Conservation (phyloP, 805 yeast species). For the Pichia kluyveri region DNA sequence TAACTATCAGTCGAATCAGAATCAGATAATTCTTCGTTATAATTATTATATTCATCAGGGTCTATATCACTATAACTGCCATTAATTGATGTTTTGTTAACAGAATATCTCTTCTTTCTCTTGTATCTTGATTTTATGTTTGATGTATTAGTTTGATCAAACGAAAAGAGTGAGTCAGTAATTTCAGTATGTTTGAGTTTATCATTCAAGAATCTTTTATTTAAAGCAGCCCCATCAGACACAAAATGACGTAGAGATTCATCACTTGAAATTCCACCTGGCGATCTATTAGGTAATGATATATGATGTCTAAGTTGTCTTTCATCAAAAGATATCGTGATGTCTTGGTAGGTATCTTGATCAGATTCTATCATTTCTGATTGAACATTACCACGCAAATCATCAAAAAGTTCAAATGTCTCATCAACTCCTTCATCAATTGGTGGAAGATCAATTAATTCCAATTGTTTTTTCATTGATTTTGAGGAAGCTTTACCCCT, state of each 20-base stretch:
- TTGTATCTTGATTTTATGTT: no score
- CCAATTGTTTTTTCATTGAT: constrained; percentile 1
- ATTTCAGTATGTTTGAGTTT: neutral
- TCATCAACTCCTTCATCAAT: constrained; percentile 7
- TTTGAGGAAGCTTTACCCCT: neutral
- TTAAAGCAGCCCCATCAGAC: neutral
- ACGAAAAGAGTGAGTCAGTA: neutral
- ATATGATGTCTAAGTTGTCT: neutral
- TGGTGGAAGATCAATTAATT: constrained; percentile 6
- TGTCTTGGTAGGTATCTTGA: neutral
- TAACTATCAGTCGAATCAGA: constrained; percentile 16
- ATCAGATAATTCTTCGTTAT: neutral
- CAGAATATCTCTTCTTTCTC: no score
- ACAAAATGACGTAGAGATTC: neutral
- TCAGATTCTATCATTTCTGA: constrained; percentile 13
- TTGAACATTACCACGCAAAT: neutral
- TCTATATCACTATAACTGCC: constrained; percentile 1
- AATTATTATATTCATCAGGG: neutral
- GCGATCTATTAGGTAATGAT: neutral
- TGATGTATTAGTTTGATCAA: neutral
- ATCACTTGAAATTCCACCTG: neutral
- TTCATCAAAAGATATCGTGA: neutral
- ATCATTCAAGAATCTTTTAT: neutral
- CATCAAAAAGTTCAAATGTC: neutral
- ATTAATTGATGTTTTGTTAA: no score